Base-by-base conservation (phyloP, 805 yeast genomes). In the Saccharomycopsis javanensis region DNA sequence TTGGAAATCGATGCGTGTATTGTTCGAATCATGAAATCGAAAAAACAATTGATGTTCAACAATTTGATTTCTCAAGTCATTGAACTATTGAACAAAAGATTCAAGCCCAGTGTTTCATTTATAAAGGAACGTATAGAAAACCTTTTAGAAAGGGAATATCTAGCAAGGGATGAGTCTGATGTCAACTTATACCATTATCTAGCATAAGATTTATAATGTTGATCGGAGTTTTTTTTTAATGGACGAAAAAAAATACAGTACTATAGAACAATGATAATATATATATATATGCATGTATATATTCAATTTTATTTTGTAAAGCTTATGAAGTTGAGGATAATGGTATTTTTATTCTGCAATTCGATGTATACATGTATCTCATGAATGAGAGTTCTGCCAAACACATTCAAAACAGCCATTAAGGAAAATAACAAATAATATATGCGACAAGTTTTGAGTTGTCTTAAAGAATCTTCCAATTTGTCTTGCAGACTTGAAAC, bases 11-110 rank as follows among this genome's bases (percentile, higher is more conserved):
- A 88, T 66, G 96, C 97, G 1, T 94, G 95, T 0, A 79, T 90
- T 57, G 96, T 90, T 4, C 76, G 97, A 54, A 81, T 85, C n/a
- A 83, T 90, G 92, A 90, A 90, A 70, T 77, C 88, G 0, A 73
- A 90, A 34, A 84, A 82, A 63, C 69, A 75, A 0, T 63, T 85
- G 56, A 73, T 68, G 27, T 92, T 86, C 66, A 82, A 81, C 62
- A 84, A 83, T 42, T 73, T 90, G 55, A 72, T 87, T n/a, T 78
- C 76, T 34, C 90, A 84, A 63, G 80, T 83, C 4, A 75, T 84
- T 23, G 76, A 77, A 53, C 86, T 80, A 60, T 72, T 89, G 52
- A 68, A 74, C 23, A 72, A 75, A 42, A 72, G 94, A 59, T 91
- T 90, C 68, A 79, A 78, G 54, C 90, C 96, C 1, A 79, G 80